Evolutionary conservation across 2,329 filamentous ascomycete species (phyloP).

Genomic region (Sarocladiaceae sp.): DNA sequence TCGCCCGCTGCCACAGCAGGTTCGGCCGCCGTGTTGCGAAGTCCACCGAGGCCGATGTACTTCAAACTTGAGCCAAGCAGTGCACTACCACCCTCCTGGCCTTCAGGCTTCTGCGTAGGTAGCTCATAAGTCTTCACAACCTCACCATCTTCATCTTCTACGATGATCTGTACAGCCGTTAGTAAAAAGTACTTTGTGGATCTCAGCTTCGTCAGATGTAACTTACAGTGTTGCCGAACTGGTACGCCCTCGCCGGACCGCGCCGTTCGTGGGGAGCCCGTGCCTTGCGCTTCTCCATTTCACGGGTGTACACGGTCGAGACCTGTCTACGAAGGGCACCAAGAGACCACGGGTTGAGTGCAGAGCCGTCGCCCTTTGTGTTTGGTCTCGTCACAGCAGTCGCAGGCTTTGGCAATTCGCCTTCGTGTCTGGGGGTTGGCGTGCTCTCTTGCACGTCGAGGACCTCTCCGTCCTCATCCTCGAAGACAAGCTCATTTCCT

Average conservation of each 20-base stretch:
- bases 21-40: constrained; percentile 27
- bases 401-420: constrained; percentile 16
- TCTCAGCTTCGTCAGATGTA: neutral
- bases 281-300: constrained; percentile 58
- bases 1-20: constrained; percentile 21
- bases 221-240: constrained; percentile 73
- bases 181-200: neutral
- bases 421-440: constrained; percentile 12
- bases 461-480: constrained; percentile 85
- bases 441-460: constrained; percentile 52
- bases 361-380: constrained; percentile 14
- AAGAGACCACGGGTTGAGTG: constrained; percentile 26
- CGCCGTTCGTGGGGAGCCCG: constrained; percentile 48
- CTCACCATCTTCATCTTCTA: constrained; percentile 82
- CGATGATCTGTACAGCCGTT: constrained; percentile 60
- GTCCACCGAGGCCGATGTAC: constrained; percentile 48
- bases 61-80: constrained; percentile 43
- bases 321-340: constrained; percentile 45
- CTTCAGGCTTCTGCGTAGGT: constrained; percentile 47
- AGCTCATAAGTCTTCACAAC: constrained; percentile 82
- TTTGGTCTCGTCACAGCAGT: constrained; percentile 15
- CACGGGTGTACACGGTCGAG: constrained; percentile 51
- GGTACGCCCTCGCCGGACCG: constrained; percentile 77
- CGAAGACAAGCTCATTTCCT: constrained; percentile 72
- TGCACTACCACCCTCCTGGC: constrained; percentile 28